phyloP scores from a whole-genome alignment of 768 basidiomycete species.

The Trametes punicea region DNA sequence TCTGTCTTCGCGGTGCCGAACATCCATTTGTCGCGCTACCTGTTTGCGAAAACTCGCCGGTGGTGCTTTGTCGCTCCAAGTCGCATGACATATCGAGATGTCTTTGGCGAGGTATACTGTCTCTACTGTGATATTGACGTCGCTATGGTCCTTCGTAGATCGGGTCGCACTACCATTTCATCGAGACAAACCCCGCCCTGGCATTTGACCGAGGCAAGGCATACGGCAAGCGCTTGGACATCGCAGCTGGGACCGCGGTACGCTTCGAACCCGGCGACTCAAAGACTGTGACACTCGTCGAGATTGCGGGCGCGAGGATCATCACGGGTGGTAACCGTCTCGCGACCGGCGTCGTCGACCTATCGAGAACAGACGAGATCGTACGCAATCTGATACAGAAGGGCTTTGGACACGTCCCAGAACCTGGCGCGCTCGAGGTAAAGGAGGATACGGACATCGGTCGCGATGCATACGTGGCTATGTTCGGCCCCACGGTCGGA shows the following conservation, averaged over 20 bases:
- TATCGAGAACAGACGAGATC: slow-evolving; percentile 43
- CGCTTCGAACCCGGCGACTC: slow-evolving; percentile 93
- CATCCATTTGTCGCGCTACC: too few relatives aligned
- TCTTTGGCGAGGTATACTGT: too few relatives aligned
- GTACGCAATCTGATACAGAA: slow-evolving; percentile 47
- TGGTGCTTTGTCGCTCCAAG: too few relatives aligned
- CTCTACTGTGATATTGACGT: too few relatives aligned
- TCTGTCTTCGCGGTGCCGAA: too few relatives aligned
- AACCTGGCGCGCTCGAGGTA: slow-evolving; percentile 59
- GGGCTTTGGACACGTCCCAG: slow-evolving; percentile 68
- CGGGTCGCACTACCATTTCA: slow-evolving; percentile 93
- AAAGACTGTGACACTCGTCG: slow-evolving; percentile 79
- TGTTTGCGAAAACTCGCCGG: too few relatives aligned
- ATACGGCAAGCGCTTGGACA: slow-evolving; percentile 86
- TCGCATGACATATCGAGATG: too few relatives aligned
- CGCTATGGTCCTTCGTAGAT: too few relatives aligned
- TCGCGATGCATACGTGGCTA: slow-evolving; percentile 77
- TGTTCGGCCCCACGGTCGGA: slow-evolving; percentile 94
- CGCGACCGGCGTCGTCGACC: slow-evolving; percentile 53
- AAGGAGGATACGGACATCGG: slow-evolving; percentile 51
- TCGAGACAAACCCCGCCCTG: slow-evolving; percentile 81
- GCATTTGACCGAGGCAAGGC: slow-evolving; percentile 79
- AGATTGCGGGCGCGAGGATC: slow-evolving; percentile 66
- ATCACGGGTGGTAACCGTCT: slow-evolving; percentile 80
- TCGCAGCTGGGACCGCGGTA: slow-evolving; percentile 91